These are phyloP conservation scores for Penicillium desertorum DNA, from an alignment of 495 filamentous ascomycete species.

Conservation along the genomic window DNA sequence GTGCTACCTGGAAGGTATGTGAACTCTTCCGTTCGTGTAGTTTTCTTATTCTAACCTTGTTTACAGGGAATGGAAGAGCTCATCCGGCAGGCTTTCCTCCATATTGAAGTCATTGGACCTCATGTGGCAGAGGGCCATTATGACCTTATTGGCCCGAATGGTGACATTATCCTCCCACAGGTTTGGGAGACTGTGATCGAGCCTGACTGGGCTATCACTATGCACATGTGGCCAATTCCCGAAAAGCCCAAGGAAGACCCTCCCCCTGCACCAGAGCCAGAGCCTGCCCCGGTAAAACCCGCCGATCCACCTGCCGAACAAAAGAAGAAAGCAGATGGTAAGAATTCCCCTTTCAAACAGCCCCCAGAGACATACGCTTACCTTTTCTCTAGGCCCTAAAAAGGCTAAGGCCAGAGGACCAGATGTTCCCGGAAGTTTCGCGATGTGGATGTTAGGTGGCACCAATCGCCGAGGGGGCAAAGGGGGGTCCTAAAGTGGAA, in stretches of 20 bases:
- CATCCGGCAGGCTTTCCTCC: conserved; percentile 83
- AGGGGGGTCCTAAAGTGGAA: conserved; percentile 38
- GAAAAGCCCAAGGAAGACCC: conserved; percentile 52
- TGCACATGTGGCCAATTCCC: conserved; percentile 96
- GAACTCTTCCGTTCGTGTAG: conserved; percentile 8
- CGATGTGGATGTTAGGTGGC: conserved; percentile 41
- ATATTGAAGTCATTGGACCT: conserved; percentile 77
- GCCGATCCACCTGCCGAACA: conserved; percentile 22
- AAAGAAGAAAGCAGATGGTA: conserved; percentile 43
- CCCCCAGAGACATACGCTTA: conserved; percentile 5
- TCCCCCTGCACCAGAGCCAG: conserved; percentile 18
- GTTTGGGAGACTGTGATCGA: conserved; percentile 85
- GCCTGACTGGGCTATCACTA: conserved; percentile 85
- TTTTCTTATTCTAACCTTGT: conserved; percentile 14
- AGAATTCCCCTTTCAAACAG: background rate
- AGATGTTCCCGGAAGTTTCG: conserved; percentile 28
- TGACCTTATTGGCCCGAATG: conserved; percentile 78
- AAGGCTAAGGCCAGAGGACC: conserved; percentile 24
- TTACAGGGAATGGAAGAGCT: conserved; percentile 78
- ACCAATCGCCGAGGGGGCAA: conserved; percentile 25
- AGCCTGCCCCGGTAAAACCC: conserved; percentile 27
- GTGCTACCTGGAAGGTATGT: conserved; percentile 75
- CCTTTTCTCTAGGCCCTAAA: conserved; percentile 24
- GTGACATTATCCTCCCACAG: conserved; percentile 83
- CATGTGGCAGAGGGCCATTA: conserved; percentile 85